phyloP scores from a whole-genome alignment of 2,329 filamentous ascomycete species.

The Akanthomyces muscarius region DNA sequence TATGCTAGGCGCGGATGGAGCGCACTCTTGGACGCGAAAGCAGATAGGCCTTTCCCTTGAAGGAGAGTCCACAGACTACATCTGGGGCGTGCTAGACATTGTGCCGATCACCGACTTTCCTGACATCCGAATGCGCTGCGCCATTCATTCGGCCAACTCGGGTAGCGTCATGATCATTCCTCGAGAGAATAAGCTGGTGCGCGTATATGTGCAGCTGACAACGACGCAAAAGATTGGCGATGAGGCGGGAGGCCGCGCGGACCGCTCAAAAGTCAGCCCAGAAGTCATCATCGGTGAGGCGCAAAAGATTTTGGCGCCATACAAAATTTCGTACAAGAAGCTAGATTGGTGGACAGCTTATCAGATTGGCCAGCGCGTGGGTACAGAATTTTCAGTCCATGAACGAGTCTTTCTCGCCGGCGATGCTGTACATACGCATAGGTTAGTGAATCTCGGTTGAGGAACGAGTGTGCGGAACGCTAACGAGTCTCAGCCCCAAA shows the following conservation, averaged over 20 bases:
- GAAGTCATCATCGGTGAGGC: slow-evolving; percentile 60
- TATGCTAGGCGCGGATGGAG: slow-evolving; percentile 65
- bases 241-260: slow-evolving; percentile 36
- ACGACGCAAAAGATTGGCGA: slow-evolving; percentile 37
- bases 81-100: slow-evolving; percentile 48
- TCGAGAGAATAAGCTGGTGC: slow-evolving; percentile 58
- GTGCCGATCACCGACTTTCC: slow-evolving; percentile 49
- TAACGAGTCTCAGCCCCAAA: slow-evolving; percentile 42
- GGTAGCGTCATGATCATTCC: slow-evolving; percentile 64
- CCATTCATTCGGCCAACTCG: slow-evolving; percentile 51
- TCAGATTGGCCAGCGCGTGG: slow-evolving; percentile 63
- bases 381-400: slow-evolving; percentile 50
- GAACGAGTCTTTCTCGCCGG: slow-evolving; percentile 66
- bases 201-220: slow-evolving; percentile 62
- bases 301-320: slow-evolving; percentile 62
- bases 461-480: neutral
- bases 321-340: slow-evolving; percentile 60
- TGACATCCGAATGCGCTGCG: slow-evolving; percentile 55
- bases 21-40: slow-evolving; percentile 60
- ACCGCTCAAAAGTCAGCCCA: slow-evolving; percentile 59
- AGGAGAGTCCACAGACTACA: slow-evolving; percentile 51
- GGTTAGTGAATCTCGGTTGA: neutral
- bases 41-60: slow-evolving; percentile 53
- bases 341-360: slow-evolving; percentile 69
- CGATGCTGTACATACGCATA: slow-evolving; percentile 56